Evolutionary conservation across 108 stramenopile genomes (phyloP), one percentile per base, ranked within the genome.

Genomic region (Seminavis robusta): DNA sequence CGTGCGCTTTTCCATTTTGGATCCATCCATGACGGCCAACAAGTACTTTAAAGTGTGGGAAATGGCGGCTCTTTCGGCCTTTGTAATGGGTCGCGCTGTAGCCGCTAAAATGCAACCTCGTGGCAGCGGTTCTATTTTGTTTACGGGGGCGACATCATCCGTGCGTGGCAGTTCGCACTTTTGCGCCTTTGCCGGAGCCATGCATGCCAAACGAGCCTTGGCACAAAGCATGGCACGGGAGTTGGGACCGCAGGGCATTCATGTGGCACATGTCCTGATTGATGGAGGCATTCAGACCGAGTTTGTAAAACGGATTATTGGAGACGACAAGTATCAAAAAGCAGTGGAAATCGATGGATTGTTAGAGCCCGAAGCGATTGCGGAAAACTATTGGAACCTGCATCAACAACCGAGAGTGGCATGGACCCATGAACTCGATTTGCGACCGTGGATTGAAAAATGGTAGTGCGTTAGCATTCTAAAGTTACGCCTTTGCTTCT

Each of bases 81-180:
- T n/a, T n/a, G n/a, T n/a, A n/a, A n/a, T n/a, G n/a, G n/a, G n/a
- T n/a, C n/a, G n/a, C n/a, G n/a, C n/a, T n/a, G n/a, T n/a, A n/a
- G n/a, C n/a, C n/a, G n/a, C n/a, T n/a, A n/a, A n/a, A n/a, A n/a
- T n/a, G n/a, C n/a, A n/a, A n/a, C n/a, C n/a, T n/a, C n/a, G n/a
- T n/a, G n/a, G n/a, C n/a, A n/a, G n/a, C n/a, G 72, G 72, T 45
- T 63, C 66, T 15, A 63, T 74, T 20, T 49, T 74, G 37, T 67
- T 74, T 33, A 68, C 72, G 0, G 72, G 72, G 16, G 72, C 72
- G 11, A 63, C 72, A 4, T 65, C 72, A 0, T 43, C 50, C 2
- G 28, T 62, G 16, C 32, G 55, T n/a, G 66, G 72, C 16, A 34
- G 30, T 15, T 29, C 60, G 1, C 34, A 47, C 20, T 74, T 56